Evolutionary conservation across 345 rosid genomes (phyloP), one percentile per base, ranked within the genome.

Genomic region (Salix suchowensis): DNA sequence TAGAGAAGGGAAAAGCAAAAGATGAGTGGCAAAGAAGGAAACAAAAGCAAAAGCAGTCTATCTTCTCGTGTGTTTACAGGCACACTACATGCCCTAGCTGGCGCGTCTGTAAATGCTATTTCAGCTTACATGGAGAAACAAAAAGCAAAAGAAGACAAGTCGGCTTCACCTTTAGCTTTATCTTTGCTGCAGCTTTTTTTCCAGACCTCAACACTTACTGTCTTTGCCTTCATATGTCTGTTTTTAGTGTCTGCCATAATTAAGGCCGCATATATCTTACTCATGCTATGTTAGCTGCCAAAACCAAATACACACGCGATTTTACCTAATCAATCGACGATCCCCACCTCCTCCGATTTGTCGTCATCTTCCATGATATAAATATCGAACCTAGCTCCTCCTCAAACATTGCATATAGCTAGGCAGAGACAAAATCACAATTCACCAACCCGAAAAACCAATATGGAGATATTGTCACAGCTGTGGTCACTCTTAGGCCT

Each of bases 401-500:
- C n/a, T 34, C 28, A 61, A 39, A 52, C n/a, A 44, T 34, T 30
- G 4, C 71, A 21, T 26, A 15, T 9, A 39, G 34, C 37, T 69
- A 73, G 62, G n/a, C 70, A 64, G 26, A 75, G 82, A 77, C 69
- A 77, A 74, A 73, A 39, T 68, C 71, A 14, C 26, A 37, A 39
- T 82, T 74, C 81, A 65, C 73, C 26, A 12, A 19, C 4, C 21
- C 36, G 15, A 11, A 40, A 4, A 44, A 61, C 1, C 0, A 36
- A 36, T 2, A 84, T 87, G 89, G 88, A 87, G 76, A 75, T 87
- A 39, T 67, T 87, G 70, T 87, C 89, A 1, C 88, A 87, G 30
- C 67, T 87, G 79, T 87, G 89, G 89, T 87, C 89, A 4, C 67
- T 87, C 12, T 74, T 87, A 12, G 89, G 89, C 23, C 89, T 87